Evolutionary conservation across 106 monocot genomes (phyloP), one percentile per base, ranked within the genome.

Genomic region (Dendrobium chrysotoxum): DNA sequence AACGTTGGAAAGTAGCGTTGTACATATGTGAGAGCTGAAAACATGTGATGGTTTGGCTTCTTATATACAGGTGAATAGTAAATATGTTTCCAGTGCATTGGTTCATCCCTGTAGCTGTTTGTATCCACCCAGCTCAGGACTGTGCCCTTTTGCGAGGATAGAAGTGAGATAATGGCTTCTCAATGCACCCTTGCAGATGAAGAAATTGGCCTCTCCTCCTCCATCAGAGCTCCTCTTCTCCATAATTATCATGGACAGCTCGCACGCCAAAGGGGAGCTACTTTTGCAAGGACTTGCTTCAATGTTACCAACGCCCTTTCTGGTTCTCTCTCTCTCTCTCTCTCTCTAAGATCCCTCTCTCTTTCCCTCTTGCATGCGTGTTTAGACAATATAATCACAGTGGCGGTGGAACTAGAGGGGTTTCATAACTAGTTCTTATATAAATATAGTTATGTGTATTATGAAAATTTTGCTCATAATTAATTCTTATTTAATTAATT

Each of bases 221-320:
- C 76, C 44, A n/a, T 25, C 5, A 76, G 76, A 76, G 46, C 47
- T 25, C 47, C 76, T 40, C 47, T 76, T 18, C 76, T 76, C 6
- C 76, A 47, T 13, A 45, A 7, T n/a, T n/a, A n/a, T 20, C 46
- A 76, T 46, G 26, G 76, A 9, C 70, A 2, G 35, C 4, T 35
- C 30, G 11, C 70, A 13, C 35, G 70, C 31, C 47, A 70, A 17
- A 50, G 26, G 26, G 79, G 57, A 54, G 83, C 78, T 83, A 54
- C 83, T 55, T 83, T 83, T 74, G 79, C 72, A 42, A 74, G 83
- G 57, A 83, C 83, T 74, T 83, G 83, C 68, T 83, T 83, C 79
- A 83, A 83, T 74, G 79, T 41, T 2, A 79, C 77, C n/a, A 83
- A 83, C 57, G 53, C 79, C 35, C 71, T 83, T 25, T 83, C 83